Base-by-base conservation (phyloP, 2,329 filamentous ascomycete genomes). In the Hypoxylon sp. region DNA sequence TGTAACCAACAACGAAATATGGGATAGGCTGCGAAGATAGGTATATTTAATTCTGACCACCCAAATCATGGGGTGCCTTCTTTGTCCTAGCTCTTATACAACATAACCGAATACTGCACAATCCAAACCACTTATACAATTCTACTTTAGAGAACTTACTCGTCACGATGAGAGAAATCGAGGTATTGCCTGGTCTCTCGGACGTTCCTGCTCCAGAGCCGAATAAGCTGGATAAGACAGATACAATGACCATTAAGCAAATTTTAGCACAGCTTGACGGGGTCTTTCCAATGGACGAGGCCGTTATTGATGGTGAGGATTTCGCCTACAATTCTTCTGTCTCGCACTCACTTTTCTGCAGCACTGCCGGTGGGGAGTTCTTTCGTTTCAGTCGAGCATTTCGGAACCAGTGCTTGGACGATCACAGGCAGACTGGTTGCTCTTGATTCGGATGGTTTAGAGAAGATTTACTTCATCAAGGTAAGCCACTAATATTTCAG, bases 361-460 rank as follows among this genome's bases (percentile, higher is more conserved):
- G 51, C 51, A 17, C 31, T 54, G 24, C 51, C 51, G 2, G 19
- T 14, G n/a, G 51, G 51, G 14, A 54, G 51, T 13, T 26, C 51
- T 26, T 54, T 54, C 14, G 17, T 42, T 17, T 54, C 51, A 3
- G 33, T 54, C 19, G 51, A 54, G 19, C 51, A 39, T 10, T 54
- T 54, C 22, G 51, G 51, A n/a, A 42, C 51, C 26, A 54, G 51
- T 33, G 51, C 33, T 24, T 54, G 33, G 33, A 54, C 51, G 2
- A 54, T 35, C 8, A 54, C 51, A 39, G 51, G 33, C 17, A 54
- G 19, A 42, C 19, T 54, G 17, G 19, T 54, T 26, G 33, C 51
- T 26, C 33, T 54, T 17, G 51, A 54, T 39, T 17, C 11, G 4
- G 51, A 54, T 42, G 51, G 33, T 26, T 26, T 17, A 54, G 33